Base-by-base conservation (phyloP, 306 rosid species). In the Canavalia ensiformis region DNA sequence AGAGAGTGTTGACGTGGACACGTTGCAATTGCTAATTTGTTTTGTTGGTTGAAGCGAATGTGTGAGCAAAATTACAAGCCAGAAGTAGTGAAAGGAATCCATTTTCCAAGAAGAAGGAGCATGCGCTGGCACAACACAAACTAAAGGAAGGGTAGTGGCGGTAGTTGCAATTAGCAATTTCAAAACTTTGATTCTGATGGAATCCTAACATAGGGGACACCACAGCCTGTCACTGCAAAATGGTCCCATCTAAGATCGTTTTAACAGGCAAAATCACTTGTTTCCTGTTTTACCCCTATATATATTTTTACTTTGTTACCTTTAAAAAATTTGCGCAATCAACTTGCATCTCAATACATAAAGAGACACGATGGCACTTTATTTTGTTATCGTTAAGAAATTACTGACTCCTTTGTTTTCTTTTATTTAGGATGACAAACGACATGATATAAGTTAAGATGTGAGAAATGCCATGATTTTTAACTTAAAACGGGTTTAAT, bases 191-290 rank as follows among this genome's bases (percentile, higher is more conserved):
- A 12, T 37, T 59, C 45, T 44, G 30, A 42, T 29, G 41, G 68
- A 58, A 78, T 68, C 42, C 68, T 30, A 57, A 45, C 3, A 35
- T 18, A 18, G 47, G 39, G 45, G 5, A 9, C 9, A 9, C 49
- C 31, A 65, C 64, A 65, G 72, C 13, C 30, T 51, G 66, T 65
- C 66, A 65, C 11, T 67, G 68, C 42, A 34, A 55, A 68, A 68
- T 57, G 69, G 82, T 56, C 75, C 82, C 74, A 10, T 50, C 67
- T 66, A 41, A 30, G 28, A 5, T 7, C 4, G 2, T 78, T 41
- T 41, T 28, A 33, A 18, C 35, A n/a, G 70, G 11, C 60, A 77
- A 50, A 4, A 55, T 25, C 28, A 29, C 37, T 35, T 34, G 7
- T 31, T 11, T 8, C 13, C 51, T 74, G 42, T 1, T 56, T 12